These are phyloP conservation scores for Ustilago crameri DNA, from an alignment of 1,284 basidiomycete species.

Conservation along the genomic window DNA sequence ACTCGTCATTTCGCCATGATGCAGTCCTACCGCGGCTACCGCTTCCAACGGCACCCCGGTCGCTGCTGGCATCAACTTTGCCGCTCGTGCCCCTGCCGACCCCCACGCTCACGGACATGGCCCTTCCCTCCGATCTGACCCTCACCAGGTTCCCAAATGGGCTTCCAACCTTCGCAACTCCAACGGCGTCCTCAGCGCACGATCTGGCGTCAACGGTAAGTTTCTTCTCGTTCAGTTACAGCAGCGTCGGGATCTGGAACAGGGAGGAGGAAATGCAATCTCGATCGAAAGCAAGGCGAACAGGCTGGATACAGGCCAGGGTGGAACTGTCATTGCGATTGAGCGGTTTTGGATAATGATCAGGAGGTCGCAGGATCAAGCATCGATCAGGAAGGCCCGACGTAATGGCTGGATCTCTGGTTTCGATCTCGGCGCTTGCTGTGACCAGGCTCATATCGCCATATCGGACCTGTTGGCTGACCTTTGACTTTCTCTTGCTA, in stretches of 20 bases:
- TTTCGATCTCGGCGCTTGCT: no score
- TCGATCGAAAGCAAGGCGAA: no score
- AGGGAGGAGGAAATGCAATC: no score
- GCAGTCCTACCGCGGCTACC: constrained; percentile 54
- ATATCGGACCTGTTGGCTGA: background rate
- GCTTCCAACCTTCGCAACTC: constrained; percentile 44
- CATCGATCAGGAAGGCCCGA: no score
- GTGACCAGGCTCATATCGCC: background rate
- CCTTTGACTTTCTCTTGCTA: background rate
- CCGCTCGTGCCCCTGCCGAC: constrained; percentile 59
- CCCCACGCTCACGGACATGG: constrained; percentile 54
- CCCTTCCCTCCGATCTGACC: constrained; percentile 53
- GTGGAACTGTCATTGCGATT: no score
- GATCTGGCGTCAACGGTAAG: constrained; percentile 55
- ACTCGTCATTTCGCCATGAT: constrained; percentile 10
- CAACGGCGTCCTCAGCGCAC: constrained; percentile 50
- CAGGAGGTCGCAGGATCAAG: no score
- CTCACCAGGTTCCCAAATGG: constrained; percentile 53
- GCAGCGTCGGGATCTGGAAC: background rate
- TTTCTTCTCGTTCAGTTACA: constrained; percentile 3
- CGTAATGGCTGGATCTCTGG: no score
- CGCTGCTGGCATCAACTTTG: constrained; percentile 57
- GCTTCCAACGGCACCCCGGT: constrained; percentile 55
- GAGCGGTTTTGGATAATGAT: no score
- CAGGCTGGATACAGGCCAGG: no score